Conservation (phyloP, 129 eudicot species). For the Flaveria bidentis region DNA sequence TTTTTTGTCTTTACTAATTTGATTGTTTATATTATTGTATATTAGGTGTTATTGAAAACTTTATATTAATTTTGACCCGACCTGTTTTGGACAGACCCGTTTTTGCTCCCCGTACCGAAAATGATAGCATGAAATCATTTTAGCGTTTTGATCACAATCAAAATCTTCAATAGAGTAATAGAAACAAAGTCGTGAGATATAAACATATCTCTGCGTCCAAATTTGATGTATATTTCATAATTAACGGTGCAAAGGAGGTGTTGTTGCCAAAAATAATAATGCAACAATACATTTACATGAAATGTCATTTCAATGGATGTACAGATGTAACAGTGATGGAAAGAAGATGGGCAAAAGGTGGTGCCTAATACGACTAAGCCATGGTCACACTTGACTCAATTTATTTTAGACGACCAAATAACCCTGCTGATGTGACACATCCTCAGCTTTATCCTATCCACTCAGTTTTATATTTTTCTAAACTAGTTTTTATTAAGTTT, state of each 20-base stretch:
- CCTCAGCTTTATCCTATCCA: conserved; percentile 41
- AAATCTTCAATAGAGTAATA: too few species aligned
- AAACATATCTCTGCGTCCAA: neutral
- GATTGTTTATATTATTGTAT: too few species aligned
- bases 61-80: too few species aligned
- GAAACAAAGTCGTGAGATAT: too few species aligned
- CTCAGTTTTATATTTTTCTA: conserved; percentile 3
- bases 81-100: too few species aligned
- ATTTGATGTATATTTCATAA: neutral
- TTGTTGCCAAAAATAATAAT: neutral
- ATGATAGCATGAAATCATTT: too few species aligned
- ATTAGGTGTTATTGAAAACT: too few species aligned
- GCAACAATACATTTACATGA: conserved; percentile 15
- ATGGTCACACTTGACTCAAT: conserved; percentile 31
- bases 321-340: neutral
- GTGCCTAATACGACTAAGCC: conserved; percentile 14
- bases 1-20: too few species aligned
- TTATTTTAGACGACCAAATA: conserved; percentile 14
- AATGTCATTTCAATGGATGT: conserved; percentile 31
- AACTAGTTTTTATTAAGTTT: too few species aligned
- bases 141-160: too few species aligned
- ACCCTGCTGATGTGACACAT: conserved; percentile 31
- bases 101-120: too few species aligned
- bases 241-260: neutral
- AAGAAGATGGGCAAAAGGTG: too few species aligned